Base-by-base conservation (phyloP, 2,329 filamentous ascomycete genomes). In the Aplosporella prunicola region DNA sequence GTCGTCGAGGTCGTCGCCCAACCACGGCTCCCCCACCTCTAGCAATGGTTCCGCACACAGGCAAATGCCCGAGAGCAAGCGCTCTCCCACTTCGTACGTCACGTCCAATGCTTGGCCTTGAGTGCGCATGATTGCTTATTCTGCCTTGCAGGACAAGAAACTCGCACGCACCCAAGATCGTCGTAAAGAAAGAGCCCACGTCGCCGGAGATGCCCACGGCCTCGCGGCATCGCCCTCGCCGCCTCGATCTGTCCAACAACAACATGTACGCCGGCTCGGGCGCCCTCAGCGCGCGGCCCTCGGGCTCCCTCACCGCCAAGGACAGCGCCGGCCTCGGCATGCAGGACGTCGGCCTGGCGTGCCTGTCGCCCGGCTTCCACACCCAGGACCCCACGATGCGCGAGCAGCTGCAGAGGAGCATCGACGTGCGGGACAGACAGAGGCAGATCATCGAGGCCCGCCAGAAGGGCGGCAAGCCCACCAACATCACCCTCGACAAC, bases 381-480 rank as follows among this genome's bases (percentile, higher is more conserved):
- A 96, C 91, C 11, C 84, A 96, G 51, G 87, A 98, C 60, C 89
- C 91, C n/a, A 75, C 82, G 14, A 93, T 95, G 86, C 81, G 91
- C 55, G 86, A 94, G 61, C 88, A 96, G 61, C 68, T 98, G 36
- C 87, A 96, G 62, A 78, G 89, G 49, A 96, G 91, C 61, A 77
- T 95, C 61, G 87, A 83, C 30, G 88, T 98, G 20, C 74, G 88
- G 45, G 89, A 98, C 49, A 86, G 94, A 57, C 91, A 98, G 61
- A 75, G 89, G 48, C 83, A 86, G 47, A 89, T 98, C 48, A 98
- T 98, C 50, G 91, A 96, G 62, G 80, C 85, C 23, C 77, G 91
- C 53, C 87, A 95, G 52, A 89, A 89, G 51, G 46, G 48, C 8
- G 47, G 45, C 2, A 35, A 39, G 25, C 35, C 44, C 2, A 48